Evolutionary conservation across 495 filamentous ascomycete genomes (phyloP), one percentile per base, ranked within the genome.

Genomic region (Beverwykella pulmonaria): DNA sequence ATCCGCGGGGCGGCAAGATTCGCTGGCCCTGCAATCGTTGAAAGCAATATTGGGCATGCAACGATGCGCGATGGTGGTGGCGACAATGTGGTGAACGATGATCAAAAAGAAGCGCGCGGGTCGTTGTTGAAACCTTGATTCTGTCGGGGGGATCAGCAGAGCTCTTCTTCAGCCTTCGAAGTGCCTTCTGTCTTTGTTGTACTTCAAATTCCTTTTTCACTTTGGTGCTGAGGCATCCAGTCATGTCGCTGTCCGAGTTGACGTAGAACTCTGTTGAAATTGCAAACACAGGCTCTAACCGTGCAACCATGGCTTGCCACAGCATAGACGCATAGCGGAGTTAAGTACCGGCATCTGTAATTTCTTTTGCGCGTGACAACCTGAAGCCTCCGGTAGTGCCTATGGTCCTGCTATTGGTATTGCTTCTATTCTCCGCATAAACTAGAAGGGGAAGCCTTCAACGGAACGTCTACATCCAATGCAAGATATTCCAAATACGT

Each of bases 1-100:
- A 71, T 67, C 58, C 2, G 25, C 60, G 55, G 68, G n/a, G 68
- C 68, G 68, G 68, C 63, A 63, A 71, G 47, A 63, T 50, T 49
- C 54, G 44, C 30, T 23, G 36, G 39, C 29, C 55, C 36, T 60
- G 19, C 48, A 39, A 61, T 60, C 32, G 63, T 53, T 67, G 44
- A 44, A 14, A 30, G 34, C 23, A 32, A 27, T 62, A 8, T 46
- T 29, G 17, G 3, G 30, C 25, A 23, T 54, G 52, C 5, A 36
- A 54, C 52, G 32, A 54, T 25, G 19, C 41, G 53, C 53, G 53
- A 57, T 20, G 20, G 30, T 30, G 32, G 53, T n/a, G 39, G 6
- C 17, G 17, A 14, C 15, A n/a, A 44, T 44, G 39, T 4, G 6
- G 17, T 14, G 32, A 34, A 34, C 12, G 12, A 34, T 15, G 39